Base-by-base conservation (phyloP, 163 green algal genomes). In the Smithsoniella earleae region DNA sequence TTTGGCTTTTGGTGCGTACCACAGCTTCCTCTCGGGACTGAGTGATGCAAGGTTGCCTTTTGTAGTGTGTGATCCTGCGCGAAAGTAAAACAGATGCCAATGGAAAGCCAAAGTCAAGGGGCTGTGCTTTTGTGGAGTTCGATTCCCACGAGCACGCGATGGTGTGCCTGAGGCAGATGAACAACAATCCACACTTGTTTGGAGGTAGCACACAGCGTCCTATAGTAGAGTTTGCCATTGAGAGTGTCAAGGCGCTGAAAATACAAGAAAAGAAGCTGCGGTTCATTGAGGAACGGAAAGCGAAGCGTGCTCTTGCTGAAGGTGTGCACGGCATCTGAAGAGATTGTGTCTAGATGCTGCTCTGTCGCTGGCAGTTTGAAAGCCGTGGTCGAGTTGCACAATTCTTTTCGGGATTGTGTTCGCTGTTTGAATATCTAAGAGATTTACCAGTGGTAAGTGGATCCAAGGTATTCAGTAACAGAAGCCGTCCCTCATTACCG, bases 171-270 rank as follows among this genome's bases (percentile, higher is more conserved):
- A 83, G 94, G 13, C 84, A 95, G 79, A 83, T 97, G 40, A 99
- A 99, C 87, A 98, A 98, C 89, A 96, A 96, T 79, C 93, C 94
- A 2, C 44, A 43, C 0, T 45, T 82, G 6, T 95, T 90, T 73
- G 78, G 78, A 13, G 45, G 74, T 27, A 85, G 16, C 30, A 5
- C 91, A 0, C 63, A 77, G 18, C 77, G 92, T 2, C 93, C 92
- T 5, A 96, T 98, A 46, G 83, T 97, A 2, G 92, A 97, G 82
- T 97, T 98, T 85, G 90, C 92, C 0, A 85, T 97, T 6, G 93
- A 98, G 63, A 95, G 96, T 74, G 84, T 88, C 1, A 88, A 87
- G 75, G 81, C 85, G 13, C 77, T 94, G 3, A 87, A 87, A 74
- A 83, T 85, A 62, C 77, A 86, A 8, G 84, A 84, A 36, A 62